phyloP scores from a whole-genome alignment of 352 stramenopile species.

The Pythium plurisporium region DNA sequence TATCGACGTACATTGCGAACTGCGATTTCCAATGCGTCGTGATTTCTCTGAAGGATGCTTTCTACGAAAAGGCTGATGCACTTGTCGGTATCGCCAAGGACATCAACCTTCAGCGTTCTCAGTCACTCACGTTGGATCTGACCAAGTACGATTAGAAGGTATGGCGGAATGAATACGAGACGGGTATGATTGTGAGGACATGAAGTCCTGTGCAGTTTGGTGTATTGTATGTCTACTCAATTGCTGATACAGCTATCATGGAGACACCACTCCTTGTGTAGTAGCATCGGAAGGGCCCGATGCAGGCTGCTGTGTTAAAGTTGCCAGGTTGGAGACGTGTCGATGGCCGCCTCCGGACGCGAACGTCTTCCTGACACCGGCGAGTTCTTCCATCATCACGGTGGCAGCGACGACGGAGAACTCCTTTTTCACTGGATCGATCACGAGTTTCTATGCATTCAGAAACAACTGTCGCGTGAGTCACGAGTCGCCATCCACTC shows the following conservation, averaged over 20 bases:
- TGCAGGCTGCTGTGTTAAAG: background rate
- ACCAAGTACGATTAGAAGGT: conserved; percentile 41
- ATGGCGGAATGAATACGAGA: too few species aligned
- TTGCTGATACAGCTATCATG: too few species aligned
- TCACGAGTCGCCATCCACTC: too few species aligned
- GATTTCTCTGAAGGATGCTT: conserved; percentile 99
- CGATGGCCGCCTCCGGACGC: conserved; percentile 22
- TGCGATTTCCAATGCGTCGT: conserved; percentile 99
- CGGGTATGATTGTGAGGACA: conserved; percentile 1
- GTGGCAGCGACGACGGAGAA: conserved; percentile 55
- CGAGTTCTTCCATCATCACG: conserved; percentile 59
- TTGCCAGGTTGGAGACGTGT: background rate
- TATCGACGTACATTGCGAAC: conserved; percentile 99
- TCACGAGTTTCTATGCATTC: conserved; percentile 70
- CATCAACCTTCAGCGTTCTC: conserved; percentile 64
- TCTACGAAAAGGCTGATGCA: conserved; percentile 99
- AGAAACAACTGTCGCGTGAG: too few species aligned
- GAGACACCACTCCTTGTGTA: background rate
- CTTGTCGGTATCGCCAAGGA: conserved; percentile 99
- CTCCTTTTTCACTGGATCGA: conserved; percentile 80
- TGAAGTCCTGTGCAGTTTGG: too few species aligned
- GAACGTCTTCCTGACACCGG: conserved; percentile 45
- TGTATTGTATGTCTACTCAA: too few species aligned
- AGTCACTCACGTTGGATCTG: conserved; percentile 78
- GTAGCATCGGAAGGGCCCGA: too few species aligned